phyloP scores from a whole-genome alignment of 306 rosid species.

The Quercus engelmannii region DNA sequence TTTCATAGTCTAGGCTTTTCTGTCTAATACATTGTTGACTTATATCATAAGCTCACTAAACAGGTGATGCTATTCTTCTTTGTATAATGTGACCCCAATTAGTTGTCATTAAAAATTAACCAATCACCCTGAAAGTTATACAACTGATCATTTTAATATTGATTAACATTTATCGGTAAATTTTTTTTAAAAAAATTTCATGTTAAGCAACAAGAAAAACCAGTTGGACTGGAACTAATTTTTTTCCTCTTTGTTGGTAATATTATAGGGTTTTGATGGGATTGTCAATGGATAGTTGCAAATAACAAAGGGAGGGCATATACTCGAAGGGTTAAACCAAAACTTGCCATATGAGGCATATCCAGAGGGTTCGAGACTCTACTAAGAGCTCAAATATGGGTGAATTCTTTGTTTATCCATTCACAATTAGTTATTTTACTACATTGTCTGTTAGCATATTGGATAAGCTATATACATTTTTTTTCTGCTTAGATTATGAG shows the following conservation, averaged over 20 bases:
- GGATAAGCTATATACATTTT: background rate
- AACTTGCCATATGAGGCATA: conserved; percentile 67
- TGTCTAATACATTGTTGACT: background rate
- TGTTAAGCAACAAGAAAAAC: no score
- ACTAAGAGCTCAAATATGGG: conserved; percentile 51
- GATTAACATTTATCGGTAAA: no score
- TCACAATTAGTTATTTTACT: no score
- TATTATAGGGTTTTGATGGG: conserved; percentile 70
- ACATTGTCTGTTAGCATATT: background rate
- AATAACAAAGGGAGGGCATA: conserved; percentile 68
- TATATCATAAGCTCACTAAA: background rate
- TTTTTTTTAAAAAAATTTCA: no score
- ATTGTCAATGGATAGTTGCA: conserved; percentile 78
- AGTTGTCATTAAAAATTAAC: background rate
- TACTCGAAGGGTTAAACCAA: conserved; percentile 85
- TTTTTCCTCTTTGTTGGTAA: background rate
- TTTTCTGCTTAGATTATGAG: background rate
- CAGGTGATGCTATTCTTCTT: background rate
- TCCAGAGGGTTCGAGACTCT: conserved; percentile 49
- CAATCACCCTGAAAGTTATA: no score
- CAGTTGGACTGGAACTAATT: background rate
- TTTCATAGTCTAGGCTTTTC: no score
- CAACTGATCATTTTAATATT: no score
- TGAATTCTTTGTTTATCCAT: conserved; percentile 10
- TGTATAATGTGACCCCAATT: background rate